Conservation (phyloP, 257 asterid genomes). For the Ehretia macrophylla region DNA sequence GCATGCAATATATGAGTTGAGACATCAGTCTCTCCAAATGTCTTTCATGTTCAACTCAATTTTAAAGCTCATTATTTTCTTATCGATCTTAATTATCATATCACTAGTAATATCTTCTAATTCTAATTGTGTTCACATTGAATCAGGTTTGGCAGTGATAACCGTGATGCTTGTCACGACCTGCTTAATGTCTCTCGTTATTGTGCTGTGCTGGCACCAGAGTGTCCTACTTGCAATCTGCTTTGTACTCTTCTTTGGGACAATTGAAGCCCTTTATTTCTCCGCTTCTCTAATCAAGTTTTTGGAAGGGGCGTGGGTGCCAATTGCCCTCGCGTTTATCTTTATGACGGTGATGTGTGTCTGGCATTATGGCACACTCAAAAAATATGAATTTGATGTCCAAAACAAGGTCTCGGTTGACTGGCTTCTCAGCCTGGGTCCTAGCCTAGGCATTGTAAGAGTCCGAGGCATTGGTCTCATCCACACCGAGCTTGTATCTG, state of each 20-base stretch:
- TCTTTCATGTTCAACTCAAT: too few species aligned
- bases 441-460: conserved; percentile 77
- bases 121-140: background rate
- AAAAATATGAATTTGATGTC: conserved; percentile 76
- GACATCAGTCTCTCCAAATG: too few species aligned
- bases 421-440: conserved; percentile 81
- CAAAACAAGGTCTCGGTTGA: conserved; percentile 85
- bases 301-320: conserved; percentile 95
- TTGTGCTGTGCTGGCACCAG: conserved; percentile 81
- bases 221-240: conserved; percentile 52
- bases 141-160: conserved; percentile 83
- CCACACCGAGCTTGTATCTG: conserved; percentile 87
- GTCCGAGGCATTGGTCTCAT: conserved; percentile 89
- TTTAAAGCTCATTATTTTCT: too few species aligned
- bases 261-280: conserved; percentile 73
- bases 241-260: conserved; percentile 75
- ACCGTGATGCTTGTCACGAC: conserved; percentile 97
- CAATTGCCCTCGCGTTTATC: conserved; percentile 55
- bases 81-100: too few species aligned
- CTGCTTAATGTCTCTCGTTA: conserved; percentile 91
- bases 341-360: conserved; percentile 70
- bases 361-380: conserved; percentile 86
- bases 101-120: too few species aligned
- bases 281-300: conserved; percentile 79
- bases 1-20: background rate